phyloP scores from a whole-genome alignment of 345 rosid genomes.

The Turritis glabra region DNA sequence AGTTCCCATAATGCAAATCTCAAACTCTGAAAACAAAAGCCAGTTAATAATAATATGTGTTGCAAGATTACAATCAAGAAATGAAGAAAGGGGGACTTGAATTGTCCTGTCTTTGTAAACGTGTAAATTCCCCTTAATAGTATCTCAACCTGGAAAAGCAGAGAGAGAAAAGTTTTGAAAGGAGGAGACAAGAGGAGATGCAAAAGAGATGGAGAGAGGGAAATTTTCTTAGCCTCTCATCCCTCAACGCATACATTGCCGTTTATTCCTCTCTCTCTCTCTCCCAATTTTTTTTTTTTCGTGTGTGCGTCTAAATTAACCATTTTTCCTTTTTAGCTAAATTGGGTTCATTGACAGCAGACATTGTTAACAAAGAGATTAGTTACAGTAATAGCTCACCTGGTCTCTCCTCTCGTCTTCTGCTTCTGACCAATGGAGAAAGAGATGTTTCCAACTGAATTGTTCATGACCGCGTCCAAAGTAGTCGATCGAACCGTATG shows the following conservation, averaged over 20 bases:
- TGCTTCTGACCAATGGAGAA: conserved; percentile 16
- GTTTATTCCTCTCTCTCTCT: conserved; percentile 27
- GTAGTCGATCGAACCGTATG: neutral
- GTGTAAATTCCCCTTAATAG: conserved; percentile 33
- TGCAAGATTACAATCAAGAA: conserved; percentile 5
- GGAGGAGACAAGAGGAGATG: conserved; percentile 35
- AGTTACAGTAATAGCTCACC: conserved; percentile 16
- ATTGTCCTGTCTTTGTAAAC: conserved; percentile 32
- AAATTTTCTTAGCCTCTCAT: conserved; percentile 42
- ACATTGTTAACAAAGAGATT: conserved; percentile 15
- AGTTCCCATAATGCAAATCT: conserved; percentile 12
- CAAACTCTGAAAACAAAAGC: neutral
- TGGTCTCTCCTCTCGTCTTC: conserved; percentile 7
- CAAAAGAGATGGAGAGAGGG: conserved; percentile 35
- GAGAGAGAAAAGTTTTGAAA: conserved; percentile 22
- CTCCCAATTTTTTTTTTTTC: neutral
- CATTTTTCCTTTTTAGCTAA: conserved; percentile 18
- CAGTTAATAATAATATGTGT: conserved; percentile 3
- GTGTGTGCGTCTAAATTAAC: conserved; percentile 25
- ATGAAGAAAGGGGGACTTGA: conserved; percentile 2
- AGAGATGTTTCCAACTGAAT: neutral
- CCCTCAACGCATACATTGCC: conserved; percentile 25
- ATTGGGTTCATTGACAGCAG: conserved; percentile 30
- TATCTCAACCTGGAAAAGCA: conserved; percentile 22
- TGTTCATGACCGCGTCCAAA: conserved; percentile 3